A percentile compares a stretch with the other conserved stretches of the same genome.
Evolutionary conservation across 2,329 filamentous ascomycete genomes (phyloP).

Genomic region (Cladorrhinum sp.): DNA sequence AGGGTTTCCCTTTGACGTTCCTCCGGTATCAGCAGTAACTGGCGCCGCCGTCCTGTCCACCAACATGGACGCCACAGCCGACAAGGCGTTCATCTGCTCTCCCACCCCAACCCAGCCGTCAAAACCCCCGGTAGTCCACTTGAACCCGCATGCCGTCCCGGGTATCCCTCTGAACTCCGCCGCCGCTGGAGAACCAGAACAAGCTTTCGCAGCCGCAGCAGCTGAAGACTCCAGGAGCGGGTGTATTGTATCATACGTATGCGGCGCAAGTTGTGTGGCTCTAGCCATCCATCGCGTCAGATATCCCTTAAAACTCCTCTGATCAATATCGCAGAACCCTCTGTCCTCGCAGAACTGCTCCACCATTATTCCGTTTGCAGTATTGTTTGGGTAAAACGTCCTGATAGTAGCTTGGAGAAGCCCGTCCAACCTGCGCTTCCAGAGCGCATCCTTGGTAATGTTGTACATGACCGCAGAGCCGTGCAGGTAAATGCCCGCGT

Average conservation of each 20-base stretch:
- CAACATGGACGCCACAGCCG: constrained; percentile 60
- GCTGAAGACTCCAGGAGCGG: constrained; percentile 52
- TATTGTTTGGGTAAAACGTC: constrained; percentile 55
- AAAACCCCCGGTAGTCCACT: constrained; percentile 56
- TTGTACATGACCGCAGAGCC: constrained; percentile 62
- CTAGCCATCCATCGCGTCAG: constrained; percentile 63
- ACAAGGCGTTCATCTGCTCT: constrained; percentile 66
- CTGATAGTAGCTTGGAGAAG: constrained; percentile 49
- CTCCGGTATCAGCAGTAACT: constrained; percentile 54
- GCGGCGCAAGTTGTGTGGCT: constrained; percentile 53
- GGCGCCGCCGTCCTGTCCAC: constrained; percentile 43
- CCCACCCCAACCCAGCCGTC: constrained; percentile 64
- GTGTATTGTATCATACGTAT: constrained; percentile 48
- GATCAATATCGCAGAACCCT: constrained; percentile 64
- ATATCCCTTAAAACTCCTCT: constrained; percentile 75
- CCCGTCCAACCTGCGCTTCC: constrained; percentile 58
- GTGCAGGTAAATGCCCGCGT: constrained; percentile 63
- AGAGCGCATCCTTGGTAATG: constrained; percentile 51
- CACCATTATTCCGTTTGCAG: constrained; percentile 47
- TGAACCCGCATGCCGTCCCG: constrained; percentile 65
- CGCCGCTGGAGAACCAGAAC: constrained; percentile 43
- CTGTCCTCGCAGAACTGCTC: constrained; percentile 65
- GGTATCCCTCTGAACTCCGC: constrained; percentile 47
- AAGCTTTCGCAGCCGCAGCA: constrained; percentile 49
- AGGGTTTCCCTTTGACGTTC: constrained; percentile 54